These are phyloP conservation scores for Quercus lobata DNA, from an alignment of 331 rosid genomes.

Conservation along the genomic window DNA sequence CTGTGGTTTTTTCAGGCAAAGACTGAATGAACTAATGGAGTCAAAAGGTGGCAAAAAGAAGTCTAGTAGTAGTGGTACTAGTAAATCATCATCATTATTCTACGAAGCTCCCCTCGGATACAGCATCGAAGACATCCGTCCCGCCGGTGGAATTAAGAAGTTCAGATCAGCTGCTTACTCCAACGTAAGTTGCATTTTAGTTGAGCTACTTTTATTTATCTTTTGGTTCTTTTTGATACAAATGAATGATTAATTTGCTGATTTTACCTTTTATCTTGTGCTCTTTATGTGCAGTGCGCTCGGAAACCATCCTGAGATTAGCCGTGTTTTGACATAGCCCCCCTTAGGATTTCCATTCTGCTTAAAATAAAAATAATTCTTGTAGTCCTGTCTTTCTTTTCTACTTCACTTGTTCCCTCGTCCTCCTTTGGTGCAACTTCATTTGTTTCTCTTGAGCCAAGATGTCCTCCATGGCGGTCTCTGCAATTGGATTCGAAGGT, in stretches of 20 bases:
- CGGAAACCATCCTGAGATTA: slow-evolving; percentile 76
- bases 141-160: slow-evolving; percentile 97
- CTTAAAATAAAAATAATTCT: not conserved
- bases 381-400: slow-evolving; percentile 16
- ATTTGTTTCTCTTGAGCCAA: slow-evolving; percentile 17
- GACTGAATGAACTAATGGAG: slow-evolving; percentile 94
- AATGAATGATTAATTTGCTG: not conserved
- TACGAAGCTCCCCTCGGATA: slow-evolving; percentile 98
- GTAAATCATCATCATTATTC: slow-evolving; percentile 29
- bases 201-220: not conserved
- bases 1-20: slow-evolving; percentile 15
- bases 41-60: slow-evolving; percentile 83
- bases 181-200: slow-evolving; percentile 50
- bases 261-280: not conserved
- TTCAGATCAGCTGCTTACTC: slow-evolving; percentile 99
- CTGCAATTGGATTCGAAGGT: slow-evolving; percentile 93
- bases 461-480: slow-evolving; percentile 56
- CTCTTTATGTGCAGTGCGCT: slow-evolving; percentile 55
- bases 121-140: slow-evolving; percentile 97
- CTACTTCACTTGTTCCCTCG: slow-evolving; percentile 20
- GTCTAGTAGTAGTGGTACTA: slow-evolving; percentile 82
- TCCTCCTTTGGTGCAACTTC: slow-evolving; percentile 12
- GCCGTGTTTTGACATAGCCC: slow-evolving; percentile 21
- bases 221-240: not conserved
- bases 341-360: slow-evolving; percentile 23